Evolutionary conservation across 345 rosid genomes (phyloP).

Genomic region (Populus euphratica): DNA sequence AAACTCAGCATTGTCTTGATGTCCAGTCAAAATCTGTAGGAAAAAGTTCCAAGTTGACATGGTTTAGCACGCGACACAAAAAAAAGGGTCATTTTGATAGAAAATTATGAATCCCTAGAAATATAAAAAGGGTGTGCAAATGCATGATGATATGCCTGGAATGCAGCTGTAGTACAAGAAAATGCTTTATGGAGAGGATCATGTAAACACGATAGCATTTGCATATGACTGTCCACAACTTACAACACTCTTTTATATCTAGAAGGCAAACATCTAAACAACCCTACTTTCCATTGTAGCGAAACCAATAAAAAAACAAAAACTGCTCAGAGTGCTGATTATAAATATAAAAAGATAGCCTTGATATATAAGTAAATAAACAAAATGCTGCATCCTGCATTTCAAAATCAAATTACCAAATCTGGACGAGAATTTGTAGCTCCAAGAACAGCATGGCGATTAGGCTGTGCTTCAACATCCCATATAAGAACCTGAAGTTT

Average conservation of each 20-base stretch:
- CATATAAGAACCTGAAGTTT: slow-evolving; percentile 83
- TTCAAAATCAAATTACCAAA: slow-evolving; percentile 45
- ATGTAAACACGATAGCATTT: not conserved
- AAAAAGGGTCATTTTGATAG: not conserved
- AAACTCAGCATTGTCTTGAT: slow-evolving; percentile 98
- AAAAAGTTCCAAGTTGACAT: slow-evolving; percentile 12
- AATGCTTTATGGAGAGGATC: not conserved
- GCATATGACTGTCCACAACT: not conserved
- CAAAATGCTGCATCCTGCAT: not conserved
- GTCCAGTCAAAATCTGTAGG: slow-evolving; percentile 90
- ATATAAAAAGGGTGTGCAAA: not conserved
- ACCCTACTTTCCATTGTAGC: not conserved
- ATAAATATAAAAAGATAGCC: not conserved
- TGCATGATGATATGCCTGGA: not conserved
- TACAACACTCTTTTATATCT: not conserved
- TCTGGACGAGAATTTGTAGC: slow-evolving; percentile 91
- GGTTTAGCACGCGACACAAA: not conserved
- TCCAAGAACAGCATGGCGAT: slow-evolving; percentile 97
- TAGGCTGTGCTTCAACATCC: slow-evolving; percentile 99
- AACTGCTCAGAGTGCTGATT: not conserved
- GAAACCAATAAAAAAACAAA: not conserved
- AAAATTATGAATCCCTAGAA: not conserved
- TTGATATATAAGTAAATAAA: not conserved
- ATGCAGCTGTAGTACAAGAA: not conserved
- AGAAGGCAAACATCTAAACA: not conserved